Conservation (phyloP, 192 early-diverging fungal species). For the Linnemannia elongata region DNA sequence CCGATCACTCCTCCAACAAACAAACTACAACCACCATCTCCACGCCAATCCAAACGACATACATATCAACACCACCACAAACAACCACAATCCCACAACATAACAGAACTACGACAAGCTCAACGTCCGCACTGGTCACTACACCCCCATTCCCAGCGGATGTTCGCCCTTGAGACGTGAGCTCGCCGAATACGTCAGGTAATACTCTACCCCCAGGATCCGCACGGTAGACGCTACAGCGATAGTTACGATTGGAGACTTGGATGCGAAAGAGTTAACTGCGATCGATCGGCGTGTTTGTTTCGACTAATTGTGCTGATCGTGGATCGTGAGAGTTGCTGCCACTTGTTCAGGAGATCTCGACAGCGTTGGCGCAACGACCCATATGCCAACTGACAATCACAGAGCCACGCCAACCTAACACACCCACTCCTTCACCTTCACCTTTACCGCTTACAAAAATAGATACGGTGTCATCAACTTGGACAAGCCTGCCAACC, state of each 20-base stretch:
- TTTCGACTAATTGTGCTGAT: background rate
- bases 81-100: background rate
- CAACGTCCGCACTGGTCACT: conserved; percentile 97
- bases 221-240: background rate
- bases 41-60: background rate
- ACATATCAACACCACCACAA: background rate
- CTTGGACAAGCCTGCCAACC: conserved; percentile 99
- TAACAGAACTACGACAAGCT: conserved; percentile 95
- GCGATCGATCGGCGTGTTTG: background rate
- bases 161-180: conserved; percentile 95
- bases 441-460: background rate
- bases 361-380: too few relatives aligned
- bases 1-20: background rate
- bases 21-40: background rate
- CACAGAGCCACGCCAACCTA: background rate
- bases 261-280: background rate
- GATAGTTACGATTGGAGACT: background rate
- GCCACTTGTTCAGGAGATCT: too few relatives aligned
- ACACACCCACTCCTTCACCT: background rate
- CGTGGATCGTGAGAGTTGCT: background rate
- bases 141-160: conserved; percentile 97
- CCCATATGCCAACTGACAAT: too few relatives aligned
- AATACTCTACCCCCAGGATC: background rate
- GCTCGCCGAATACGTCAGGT: conserved; percentile 89
- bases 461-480: conserved; percentile 97